Evolutionary conservation across 2,329 filamentous ascomycete genomes (phyloP), one percentile per base, ranked within the genome.

Genomic region (Arthrinium puccinioides): DNA sequence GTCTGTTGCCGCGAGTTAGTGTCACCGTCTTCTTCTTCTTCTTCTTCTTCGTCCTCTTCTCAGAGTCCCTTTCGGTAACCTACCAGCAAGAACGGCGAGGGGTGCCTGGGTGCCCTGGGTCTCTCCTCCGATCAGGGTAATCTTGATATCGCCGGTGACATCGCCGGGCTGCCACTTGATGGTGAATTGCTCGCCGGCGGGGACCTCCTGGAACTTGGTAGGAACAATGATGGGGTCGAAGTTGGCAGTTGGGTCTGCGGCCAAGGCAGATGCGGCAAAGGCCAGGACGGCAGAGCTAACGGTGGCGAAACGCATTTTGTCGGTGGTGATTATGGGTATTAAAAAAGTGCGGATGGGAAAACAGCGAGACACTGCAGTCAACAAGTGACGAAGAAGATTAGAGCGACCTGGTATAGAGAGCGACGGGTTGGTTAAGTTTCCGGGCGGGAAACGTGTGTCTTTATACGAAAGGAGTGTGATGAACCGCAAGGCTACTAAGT

Each of bases 221-320:
- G 77, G 77, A 42, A 59, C 59, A 49, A 53, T 63, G 54, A 82
- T 62, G 52, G 65, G 57, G 54, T 77, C 66, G 60, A 79, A 82
- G 52, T 67, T 69, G n/a, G 60, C 39, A 33, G 69, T 72, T 60
- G 76, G 72, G n/a, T n/a, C n/a, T n/a, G n/a, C n/a, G 40, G 74
- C 75, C 42, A 74, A 45, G 45, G 57, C 69, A 44, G 68, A 56
- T 59, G 63, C 62, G 50, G 65, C 66, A 45, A 72, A 63, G 53
- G 72, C 73, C 62, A 77, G 49, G 47, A 72, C 46, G 53, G 73
- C 60, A 42, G 69, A 60, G 50, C 63, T 55, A 49, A 69, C 57
- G 45, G 66, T 44, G 45, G 64, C 56, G 64, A 70, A 76, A 52
- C 65, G 70, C 74, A 79, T 79, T 42, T 69, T 77, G 67, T 54